These are phyloP conservation scores for Coemansia sp. DNA, from an alignment of 192 early-diverging fungal species.

Conservation along the genomic window DNA sequence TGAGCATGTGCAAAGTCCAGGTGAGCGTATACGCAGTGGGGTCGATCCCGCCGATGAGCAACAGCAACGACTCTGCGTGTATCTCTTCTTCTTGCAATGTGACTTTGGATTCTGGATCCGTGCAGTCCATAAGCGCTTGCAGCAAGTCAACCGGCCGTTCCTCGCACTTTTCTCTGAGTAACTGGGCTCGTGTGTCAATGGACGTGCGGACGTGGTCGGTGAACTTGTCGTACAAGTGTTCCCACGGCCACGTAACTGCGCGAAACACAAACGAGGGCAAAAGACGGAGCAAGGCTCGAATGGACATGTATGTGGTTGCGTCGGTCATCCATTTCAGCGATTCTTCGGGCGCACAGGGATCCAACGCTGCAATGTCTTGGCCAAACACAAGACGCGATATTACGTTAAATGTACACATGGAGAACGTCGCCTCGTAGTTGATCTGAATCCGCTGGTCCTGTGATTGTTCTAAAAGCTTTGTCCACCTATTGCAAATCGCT, in stretches of 20 bases:
- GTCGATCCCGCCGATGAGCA: slow-evolving; percentile 34
- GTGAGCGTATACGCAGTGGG: slow-evolving; percentile 35
- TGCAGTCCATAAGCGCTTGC: slow-evolving; percentile 37
- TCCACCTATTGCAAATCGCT: slow-evolving; percentile 14
- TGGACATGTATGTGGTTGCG: slow-evolving; percentile 18
- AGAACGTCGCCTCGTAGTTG: slow-evolving; percentile 24
- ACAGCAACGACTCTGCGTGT: slow-evolving; percentile 25
- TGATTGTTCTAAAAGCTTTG: not conserved
- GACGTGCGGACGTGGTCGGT: slow-evolving; percentile 11
- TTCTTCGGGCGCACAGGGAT: not conserved
- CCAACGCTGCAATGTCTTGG: slow-evolving; percentile 15
- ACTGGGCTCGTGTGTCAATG: slow-evolving; percentile 12
- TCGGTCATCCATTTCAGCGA: slow-evolving; percentile 23
- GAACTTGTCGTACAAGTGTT: slow-evolving; percentile 17
- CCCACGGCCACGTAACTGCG: slow-evolving; percentile 19
- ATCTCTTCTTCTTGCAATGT: slow-evolving; percentile 17
- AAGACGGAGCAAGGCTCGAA: slow-evolving; percentile 20
- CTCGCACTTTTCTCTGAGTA: slow-evolving; percentile 4
- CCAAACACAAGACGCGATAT: slow-evolving; percentile 30
- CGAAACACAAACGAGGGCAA: slow-evolving; percentile 25
- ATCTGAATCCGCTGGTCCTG: not conserved
- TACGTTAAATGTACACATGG: slow-evolving; percentile 24
- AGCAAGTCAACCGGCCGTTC: slow-evolving; percentile 21
- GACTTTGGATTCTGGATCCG: slow-evolving; percentile 17
- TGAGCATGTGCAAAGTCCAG: slow-evolving; percentile 34